These are phyloP conservation scores for Plasmodium malariae DNA, from an alignment of 169 alveolate species.

Conservation along the genomic window DNA sequence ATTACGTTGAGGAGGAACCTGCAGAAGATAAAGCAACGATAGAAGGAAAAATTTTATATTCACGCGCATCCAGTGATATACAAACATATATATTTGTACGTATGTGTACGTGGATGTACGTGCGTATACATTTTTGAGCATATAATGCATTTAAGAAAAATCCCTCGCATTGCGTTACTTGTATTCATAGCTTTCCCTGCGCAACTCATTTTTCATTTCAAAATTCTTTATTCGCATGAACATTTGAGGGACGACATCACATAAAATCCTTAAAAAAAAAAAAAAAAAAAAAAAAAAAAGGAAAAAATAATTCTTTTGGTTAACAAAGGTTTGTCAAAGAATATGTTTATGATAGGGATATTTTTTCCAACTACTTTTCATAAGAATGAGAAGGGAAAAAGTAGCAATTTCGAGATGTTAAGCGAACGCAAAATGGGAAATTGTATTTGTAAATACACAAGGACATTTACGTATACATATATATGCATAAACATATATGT, in stretches of 20 bases:
- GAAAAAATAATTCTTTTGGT: background rate
- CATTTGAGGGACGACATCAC: slow-evolving; percentile 25
- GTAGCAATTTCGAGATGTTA: too few relatives aligned
- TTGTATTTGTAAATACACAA: too few relatives aligned
- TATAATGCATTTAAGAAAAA: background rate
- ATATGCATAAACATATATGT: too few relatives aligned
- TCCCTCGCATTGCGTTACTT: slow-evolving; percentile 6
- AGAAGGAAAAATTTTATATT: background rate
- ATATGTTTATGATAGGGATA: too few relatives aligned
- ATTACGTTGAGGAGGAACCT: slow-evolving; percentile 35
- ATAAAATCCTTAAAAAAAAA: slow-evolving; percentile 17
- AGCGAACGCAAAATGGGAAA: too few relatives aligned
- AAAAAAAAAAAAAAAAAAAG: background rate
- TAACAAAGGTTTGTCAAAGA: too few relatives aligned
- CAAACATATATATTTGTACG: background rate
- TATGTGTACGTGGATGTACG: background rate
- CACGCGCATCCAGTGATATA: background rate
- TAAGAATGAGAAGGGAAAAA: too few relatives aligned
- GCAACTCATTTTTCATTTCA: slow-evolving; percentile 15
- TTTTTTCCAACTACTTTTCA: too few relatives aligned
- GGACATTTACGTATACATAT: too few relatives aligned
- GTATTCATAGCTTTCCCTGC: slow-evolving; percentile 30
- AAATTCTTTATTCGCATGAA: slow-evolving; percentile 5
- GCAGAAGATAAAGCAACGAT: background rate
- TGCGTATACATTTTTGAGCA: background rate